Evolutionary conservation across 306 rosid genomes (phyloP), one percentile per base, ranked within the genome.

Genomic region (Citrullus mucosospermus): DNA sequence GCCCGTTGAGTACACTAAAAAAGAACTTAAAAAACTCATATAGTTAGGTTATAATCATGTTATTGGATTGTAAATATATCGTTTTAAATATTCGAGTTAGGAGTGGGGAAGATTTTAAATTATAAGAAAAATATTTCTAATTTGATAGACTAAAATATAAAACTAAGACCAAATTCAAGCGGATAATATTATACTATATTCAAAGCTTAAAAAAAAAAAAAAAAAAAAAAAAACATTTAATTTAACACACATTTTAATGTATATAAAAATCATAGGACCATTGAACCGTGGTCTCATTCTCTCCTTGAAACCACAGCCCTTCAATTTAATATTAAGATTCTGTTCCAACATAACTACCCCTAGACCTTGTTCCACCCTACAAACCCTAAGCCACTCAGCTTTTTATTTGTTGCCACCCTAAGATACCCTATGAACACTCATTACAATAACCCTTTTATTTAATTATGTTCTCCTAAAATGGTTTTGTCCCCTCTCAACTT

Each of bases 351-450:
- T 67, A 36, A 10, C 51, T 36, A 22, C 16, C 15, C 50, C 73
- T 66, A 66, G 75, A 44, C 38, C 38, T 25, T 69, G 75, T 71
- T 71, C 76, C 76, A 71, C 76, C 76, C 76, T 70, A 71, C 76
- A 71, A 71, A 71, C 76, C 76, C 76, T 70, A 68, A 14, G 25
- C 44, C 48, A 50, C 57, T 63, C 12, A 63, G 8, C 70, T 66
- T 63, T 25, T 63, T 34, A 38, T 70, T 70, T 70, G 76, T 13
- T 46, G n/a, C 57, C 39, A 70, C 38, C 46, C 55, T 71, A 13
- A 39, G 76, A 71, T 71, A 13, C 58, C 76, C 50, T 41, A n/a
- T 68, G 41, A 20, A 20, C 10, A 22, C 53, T 39, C 14, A 10
- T 22, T 10, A 36, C 18, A 18, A 70, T 70, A 46, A 71, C 5